Evolutionary conservation across 2,329 filamentous ascomycete species (phyloP).

Genomic region (Fusarium hainanense): DNA sequence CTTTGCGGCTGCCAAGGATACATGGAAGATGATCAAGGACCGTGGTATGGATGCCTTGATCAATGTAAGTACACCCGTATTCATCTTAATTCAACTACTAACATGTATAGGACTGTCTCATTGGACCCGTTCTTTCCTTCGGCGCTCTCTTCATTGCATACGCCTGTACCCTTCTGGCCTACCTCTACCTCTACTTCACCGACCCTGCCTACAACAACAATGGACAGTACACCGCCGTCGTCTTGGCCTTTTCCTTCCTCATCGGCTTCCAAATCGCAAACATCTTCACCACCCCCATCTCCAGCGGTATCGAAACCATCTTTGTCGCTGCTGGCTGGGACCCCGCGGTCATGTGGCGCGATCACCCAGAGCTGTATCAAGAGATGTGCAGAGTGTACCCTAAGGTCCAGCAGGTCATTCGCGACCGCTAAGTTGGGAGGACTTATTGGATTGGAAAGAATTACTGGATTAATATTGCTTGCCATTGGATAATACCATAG

Average conservation of each 20-base stretch:
- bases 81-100: slow-evolving; percentile 11
- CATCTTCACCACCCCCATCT: slow-evolving; percentile 88
- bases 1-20: slow-evolving; percentile 86
- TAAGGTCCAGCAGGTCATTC: slow-evolving; percentile 81
- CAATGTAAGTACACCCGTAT: slow-evolving; percentile 60
- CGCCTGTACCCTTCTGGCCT: slow-evolving; percentile 81
- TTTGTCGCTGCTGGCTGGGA: slow-evolving; percentile 83
- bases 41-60: slow-evolving; percentile 90
- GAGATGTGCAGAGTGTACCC: slow-evolving; percentile 86
- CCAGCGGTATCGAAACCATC: slow-evolving; percentile 89
- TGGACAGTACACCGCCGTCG: slow-evolving; percentile 77
- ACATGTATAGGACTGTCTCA: slow-evolving; percentile 74
- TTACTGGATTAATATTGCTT: background rate
- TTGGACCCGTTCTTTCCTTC: slow-evolving; percentile 78
- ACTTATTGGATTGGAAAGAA: background rate
- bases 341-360: slow-evolving; percentile 77
- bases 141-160: slow-evolving; percentile 87
- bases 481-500: slow-evolving; percentile 28
- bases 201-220: slow-evolving; percentile 79
- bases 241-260: slow-evolving; percentile 87
- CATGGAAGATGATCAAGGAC: slow-evolving; percentile 91
- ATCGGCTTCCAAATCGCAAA: slow-evolving; percentile 92
- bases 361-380: slow-evolving; percentile 85
- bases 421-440: slow-evolving; percentile 23
- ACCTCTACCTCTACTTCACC: slow-evolving; percentile 87